phyloP scores from a whole-genome alignment of 352 stramenopile species.

The Globisporangium irregulare region DNA sequence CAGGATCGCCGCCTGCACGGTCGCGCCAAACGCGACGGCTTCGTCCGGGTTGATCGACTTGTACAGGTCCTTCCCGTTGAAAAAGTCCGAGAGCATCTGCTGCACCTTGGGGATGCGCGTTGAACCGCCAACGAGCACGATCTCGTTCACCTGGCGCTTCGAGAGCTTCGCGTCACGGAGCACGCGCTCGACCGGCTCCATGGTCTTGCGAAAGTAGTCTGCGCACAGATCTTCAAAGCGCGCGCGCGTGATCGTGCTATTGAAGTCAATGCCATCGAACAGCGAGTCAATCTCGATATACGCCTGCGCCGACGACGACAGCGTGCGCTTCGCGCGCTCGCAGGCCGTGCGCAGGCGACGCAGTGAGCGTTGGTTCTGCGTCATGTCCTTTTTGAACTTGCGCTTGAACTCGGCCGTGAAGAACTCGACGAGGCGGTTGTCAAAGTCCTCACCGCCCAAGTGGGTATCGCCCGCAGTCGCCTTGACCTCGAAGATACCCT shows the following conservation, averaged over 20 bases:
- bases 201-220: constrained; percentile 91
- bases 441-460: constrained; percentile 90
- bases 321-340: constrained; percentile 91
- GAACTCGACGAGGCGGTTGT: constrained; percentile 90
- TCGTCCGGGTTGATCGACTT: constrained; percentile 77
- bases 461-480: constrained; percentile 90
- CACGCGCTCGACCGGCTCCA: constrained; percentile 64
- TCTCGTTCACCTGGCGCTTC: constrained; percentile 29
- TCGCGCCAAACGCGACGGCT: constrained; percentile 55
- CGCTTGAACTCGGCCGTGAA: constrained; percentile 89
- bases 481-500: constrained; percentile 94
- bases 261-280: constrained; percentile 93
- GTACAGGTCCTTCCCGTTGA: constrained; percentile 51
- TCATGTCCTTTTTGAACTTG: constrained; percentile 82
- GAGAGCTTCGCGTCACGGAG: constrained; percentile 26
- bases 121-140: constrained; percentile 37
- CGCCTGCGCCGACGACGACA: constrained; percentile 84
- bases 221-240: constrained; percentile 91
- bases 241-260: constrained; percentile 88
- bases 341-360: constrained; percentile 89
- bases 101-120: constrained; percentile 54
- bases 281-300: constrained; percentile 92
- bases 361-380: constrained; percentile 76
- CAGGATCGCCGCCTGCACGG: constrained; percentile 36
- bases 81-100: constrained; percentile 48